Percentiles rank a stretch among this genome's conserved stretches.
Conservation (phyloP, 441 rosid genomes). For the Macaranga tanarius region DNA sequence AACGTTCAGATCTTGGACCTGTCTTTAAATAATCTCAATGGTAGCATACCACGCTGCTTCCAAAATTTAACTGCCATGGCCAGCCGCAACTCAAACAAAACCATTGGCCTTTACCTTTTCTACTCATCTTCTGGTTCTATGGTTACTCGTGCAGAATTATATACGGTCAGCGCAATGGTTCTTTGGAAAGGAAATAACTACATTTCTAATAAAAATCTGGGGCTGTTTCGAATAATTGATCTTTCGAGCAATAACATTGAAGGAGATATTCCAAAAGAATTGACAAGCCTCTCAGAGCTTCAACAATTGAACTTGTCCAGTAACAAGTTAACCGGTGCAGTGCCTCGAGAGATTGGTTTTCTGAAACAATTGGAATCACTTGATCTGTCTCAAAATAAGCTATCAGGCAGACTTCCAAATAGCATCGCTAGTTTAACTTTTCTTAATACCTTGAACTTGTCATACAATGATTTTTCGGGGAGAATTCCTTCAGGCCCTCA, state of each 20-base stretch:
- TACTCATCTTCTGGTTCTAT: background rate
- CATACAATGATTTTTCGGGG: slow-evolving; percentile 17
- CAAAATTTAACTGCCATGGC: slow-evolving; percentile 3
- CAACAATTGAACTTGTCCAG: slow-evolving; percentile 13
- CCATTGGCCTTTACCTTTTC: background rate
- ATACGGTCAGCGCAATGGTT: slow-evolving; percentile 2
- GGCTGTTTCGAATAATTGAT: slow-evolving; percentile 6
- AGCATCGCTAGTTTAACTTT: background rate
- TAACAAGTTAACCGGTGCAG: slow-evolving; percentile 10
- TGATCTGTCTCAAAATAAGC: slow-evolving; percentile 17
- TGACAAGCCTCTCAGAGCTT: background rate
- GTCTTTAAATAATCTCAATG: slow-evolving; percentile 7
- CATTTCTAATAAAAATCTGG: background rate
- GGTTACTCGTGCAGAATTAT: background rate
- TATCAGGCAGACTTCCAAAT: slow-evolving; percentile 14
- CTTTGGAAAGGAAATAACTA: slow-evolving; percentile 13
- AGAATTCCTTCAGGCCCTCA: slow-evolving; percentile 23
- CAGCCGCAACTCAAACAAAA: background rate
- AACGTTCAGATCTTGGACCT: slow-evolving; percentile 5
- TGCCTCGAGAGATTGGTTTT: background rate
- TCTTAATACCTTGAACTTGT: slow-evolving; percentile 13
- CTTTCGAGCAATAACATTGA: background rate
- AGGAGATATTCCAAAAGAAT: slow-evolving; percentile 20
- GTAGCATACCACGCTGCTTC: slow-evolving; percentile 15
- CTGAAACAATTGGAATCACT: slow-evolving; percentile 13